phyloP scores from a whole-genome alignment of 306 rosid species.

The Cucurbita argyrosperma region DNA sequence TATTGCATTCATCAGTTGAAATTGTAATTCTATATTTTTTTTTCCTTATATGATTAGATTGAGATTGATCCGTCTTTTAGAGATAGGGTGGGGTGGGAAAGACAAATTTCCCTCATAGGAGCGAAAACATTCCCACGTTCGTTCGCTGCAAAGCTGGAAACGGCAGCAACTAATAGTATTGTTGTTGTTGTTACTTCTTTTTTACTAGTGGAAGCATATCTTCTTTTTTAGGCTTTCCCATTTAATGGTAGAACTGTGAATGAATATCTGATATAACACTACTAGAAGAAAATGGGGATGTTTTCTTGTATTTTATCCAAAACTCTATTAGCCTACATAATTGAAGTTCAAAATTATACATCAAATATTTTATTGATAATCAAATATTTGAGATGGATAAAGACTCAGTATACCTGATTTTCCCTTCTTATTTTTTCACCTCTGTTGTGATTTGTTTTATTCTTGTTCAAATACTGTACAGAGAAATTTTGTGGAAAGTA shows the following conservation, averaged over 20 bases:
- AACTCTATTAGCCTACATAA: too few species aligned
- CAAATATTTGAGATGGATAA: neutral
- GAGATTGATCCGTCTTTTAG: too few species aligned
- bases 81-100: too few species aligned
- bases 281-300: neutral
- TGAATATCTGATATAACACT: neutral
- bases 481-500: constrained; percentile 98
- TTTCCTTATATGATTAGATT: too few species aligned
- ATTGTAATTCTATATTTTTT: neutral
- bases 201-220: neutral
- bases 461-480: constrained; percentile 21
- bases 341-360: too few species aligned
- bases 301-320: neutral
- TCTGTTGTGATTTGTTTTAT: neutral
- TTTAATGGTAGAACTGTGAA: neutral
- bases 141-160: too few species aligned
- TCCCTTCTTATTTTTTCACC: neutral
- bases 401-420: neutral
- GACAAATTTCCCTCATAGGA: too few species aligned
- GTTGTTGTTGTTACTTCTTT: neutral
- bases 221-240: neutral
- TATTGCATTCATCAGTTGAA: neutral
- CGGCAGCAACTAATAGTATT: too few species aligned
- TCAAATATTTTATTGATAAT: too few species aligned
- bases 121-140: too few species aligned